These are phyloP conservation scores for Capronia coronata DNA, from an alignment of 2,329 filamentous ascomycete genomes.

Conservation along the genomic window DNA sequence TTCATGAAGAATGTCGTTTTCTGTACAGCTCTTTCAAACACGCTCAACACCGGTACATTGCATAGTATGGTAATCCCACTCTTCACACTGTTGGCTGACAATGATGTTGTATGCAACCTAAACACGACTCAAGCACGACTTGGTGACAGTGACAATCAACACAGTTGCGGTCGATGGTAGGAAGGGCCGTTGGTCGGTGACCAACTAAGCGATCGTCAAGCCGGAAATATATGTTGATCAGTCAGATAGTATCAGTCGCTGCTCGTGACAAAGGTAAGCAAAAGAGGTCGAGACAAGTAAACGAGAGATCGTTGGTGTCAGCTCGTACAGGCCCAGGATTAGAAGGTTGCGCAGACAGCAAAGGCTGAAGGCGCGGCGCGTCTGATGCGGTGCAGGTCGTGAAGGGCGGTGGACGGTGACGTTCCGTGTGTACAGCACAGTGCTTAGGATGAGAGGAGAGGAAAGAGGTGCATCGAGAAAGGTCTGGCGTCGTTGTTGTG, in stretches of 20 bases:
- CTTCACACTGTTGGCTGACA: conserved; percentile 3
- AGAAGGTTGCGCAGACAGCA: conserved; percentile 1
- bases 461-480: background rate
- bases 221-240: background rate
- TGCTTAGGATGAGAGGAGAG: background rate
- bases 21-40: conserved; percentile 5
- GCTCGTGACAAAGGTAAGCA: background rate
- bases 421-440: background rate
- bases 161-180: background rate
- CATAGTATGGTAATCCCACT: background rate
- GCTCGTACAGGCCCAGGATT: conserved; percentile 12
- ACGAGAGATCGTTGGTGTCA: conserved; percentile 14
- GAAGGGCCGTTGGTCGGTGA: background rate
- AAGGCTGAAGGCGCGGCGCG: background rate
- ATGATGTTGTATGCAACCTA: conserved; percentile 12
- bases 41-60: conserved; percentile 10
- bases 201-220: background rate
- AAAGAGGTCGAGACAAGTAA: conserved; percentile 5
- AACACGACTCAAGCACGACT: conserved; percentile 9
- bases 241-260: background rate
- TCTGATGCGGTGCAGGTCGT: background rate
- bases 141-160: background rate
- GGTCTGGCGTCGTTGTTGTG: background rate
- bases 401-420: background rate
- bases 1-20: conserved; percentile 1